A percentile compares a stretch with the other conserved stretches of the same genome.
These are phyloP conservation scores for Trichoderma brevicompactum DNA, from an alignment of 2,329 filamentous ascomycete species.

Conservation along the genomic window DNA sequence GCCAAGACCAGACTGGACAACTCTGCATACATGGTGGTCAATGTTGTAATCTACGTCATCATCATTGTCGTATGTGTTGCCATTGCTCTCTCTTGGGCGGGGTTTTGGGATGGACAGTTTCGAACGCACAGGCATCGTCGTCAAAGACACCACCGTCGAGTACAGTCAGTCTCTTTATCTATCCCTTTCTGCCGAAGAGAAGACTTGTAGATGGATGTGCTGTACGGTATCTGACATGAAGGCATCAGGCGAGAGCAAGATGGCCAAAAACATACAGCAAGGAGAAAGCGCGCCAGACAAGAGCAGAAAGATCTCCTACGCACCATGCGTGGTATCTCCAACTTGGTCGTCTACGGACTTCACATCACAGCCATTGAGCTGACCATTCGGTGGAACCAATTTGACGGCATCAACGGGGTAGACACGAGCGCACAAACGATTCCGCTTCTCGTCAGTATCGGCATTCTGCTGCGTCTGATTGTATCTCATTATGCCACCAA, in stretches of 20 bases:
- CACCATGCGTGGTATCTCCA: conserved; percentile 33
- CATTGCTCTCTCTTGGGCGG: conserved; percentile 21
- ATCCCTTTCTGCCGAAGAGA: background rate
- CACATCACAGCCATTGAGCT: conserved; percentile 42
- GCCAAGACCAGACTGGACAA: conserved; percentile 38
- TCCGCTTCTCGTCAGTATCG: conserved; percentile 41
- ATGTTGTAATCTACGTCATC: conserved; percentile 40
- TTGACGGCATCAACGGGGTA: conserved; percentile 35
- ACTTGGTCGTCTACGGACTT: conserved; percentile 38
- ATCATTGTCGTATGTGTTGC: conserved; percentile 36
- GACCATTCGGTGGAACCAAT: conserved; percentile 41
- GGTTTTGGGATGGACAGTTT: conserved; percentile 9
- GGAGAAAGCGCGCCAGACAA: conserved; percentile 19
- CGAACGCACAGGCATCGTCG: conserved; percentile 28
- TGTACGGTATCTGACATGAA: conserved; percentile 13
- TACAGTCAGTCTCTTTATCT: conserved; percentile 10
- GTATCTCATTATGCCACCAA: conserved; percentile 33
- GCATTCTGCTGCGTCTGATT: conserved; percentile 37
- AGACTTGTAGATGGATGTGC: background rate
- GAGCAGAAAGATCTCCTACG: conserved; percentile 36
- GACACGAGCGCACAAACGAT: conserved; percentile 40
- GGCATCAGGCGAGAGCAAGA: conserved; percentile 27
- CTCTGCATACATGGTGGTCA: conserved; percentile 37
- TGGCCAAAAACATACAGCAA: background rate
- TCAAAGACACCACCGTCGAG: conserved; percentile 31